A percentile compares a stretch with the other conserved stretches of the same genome.
phyloP scores from a whole-genome alignment of 768 basidiomycete species.

The Agaricus bisporus region DNA sequence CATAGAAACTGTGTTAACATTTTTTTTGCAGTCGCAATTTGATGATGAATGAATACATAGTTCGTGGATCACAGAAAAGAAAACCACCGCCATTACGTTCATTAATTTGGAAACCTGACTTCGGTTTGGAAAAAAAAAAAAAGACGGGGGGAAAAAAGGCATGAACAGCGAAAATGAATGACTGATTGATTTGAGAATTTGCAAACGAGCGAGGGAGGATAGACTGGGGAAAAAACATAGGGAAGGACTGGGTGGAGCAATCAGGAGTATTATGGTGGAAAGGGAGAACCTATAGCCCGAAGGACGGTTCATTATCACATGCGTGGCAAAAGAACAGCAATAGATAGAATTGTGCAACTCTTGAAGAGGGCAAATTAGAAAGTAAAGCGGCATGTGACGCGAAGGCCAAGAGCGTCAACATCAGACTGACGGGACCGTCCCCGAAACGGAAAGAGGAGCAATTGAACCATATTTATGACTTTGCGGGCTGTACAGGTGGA shows the following conservation, averaged over 20 bases:
- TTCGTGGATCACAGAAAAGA: too few species aligned
- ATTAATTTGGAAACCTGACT: background rate
- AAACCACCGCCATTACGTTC: too few species aligned
- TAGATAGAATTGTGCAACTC: constrained; percentile 10
- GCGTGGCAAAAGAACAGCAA: background rate
- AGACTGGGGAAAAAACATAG: background rate
- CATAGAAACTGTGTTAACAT: too few species aligned
- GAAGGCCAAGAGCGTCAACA: background rate
- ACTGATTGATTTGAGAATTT: background rate
- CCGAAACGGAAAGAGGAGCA: background rate
- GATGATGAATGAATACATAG: too few species aligned
- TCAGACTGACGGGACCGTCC: background rate
- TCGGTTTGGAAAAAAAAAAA: too few species aligned
- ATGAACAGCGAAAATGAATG: background rate
- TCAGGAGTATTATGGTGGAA: constrained; percentile 3
- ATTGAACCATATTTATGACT: constrained; percentile 12
- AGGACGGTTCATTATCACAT: background rate
- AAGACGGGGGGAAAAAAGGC: background rate
- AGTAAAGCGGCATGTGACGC: background rate
- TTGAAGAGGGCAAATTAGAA: background rate
- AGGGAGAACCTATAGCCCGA: background rate
- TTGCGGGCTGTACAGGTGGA: constrained; percentile 40
- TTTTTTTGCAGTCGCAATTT: too few species aligned
- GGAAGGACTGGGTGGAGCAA: constrained; percentile 1
- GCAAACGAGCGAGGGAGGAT: background rate